Base-by-base conservation (phyloP, 257 asterid species). In the Solanum boliviense region DNA sequence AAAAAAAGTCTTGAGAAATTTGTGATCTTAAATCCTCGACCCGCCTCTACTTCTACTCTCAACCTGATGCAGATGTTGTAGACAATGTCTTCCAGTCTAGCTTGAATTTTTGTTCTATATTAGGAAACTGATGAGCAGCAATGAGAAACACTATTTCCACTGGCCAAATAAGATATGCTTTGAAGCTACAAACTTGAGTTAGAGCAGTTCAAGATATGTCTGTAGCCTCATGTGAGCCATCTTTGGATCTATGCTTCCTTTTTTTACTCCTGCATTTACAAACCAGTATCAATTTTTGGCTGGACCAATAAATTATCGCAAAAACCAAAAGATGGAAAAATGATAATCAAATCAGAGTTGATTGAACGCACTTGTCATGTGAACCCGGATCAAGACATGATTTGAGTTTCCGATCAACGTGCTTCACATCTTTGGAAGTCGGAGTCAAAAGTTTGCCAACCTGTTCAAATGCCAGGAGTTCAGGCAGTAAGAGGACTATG, bases 381-480 rank as follows among this genome's bases (percentile, higher is more conserved):
- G 96, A 91, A 90, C 94, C 91, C 21, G 98, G 99, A 91, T 97
- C 99, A 92, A 94, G 90, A 89, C 99, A 97, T 15, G 98, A 93
- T 92, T 95, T 97, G 52, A 97, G 98, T 89, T 97, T 97, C 94
- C 98, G 91, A 87, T 97, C 99, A 21, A 97, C 93, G 95, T 97
- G 99, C 93, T 97, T 97, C 87, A 97, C 97, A 72, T 97, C 99
- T 90, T 94, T 94, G 31, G 95, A 74, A 21, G 95, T 88, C 52
- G 97, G 99, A 36, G 95, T 95, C 93, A 91, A 98, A 3, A 97
- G 97, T 93, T 92, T 94, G 90, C 87, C 91, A 56, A 97, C 89
- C 99, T 97, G 98, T 86, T 72, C 3, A 84, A 18, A 29, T 32
- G n/a, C 65, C 6, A 87, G 89, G 89, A 27, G 85, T 27, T 81